A percentile compares a stretch with the other conserved stretches of the same genome.
phyloP scores from a whole-genome alignment of 1,284 basidiomycete genomes.

The Ustilago shanxiensis region DNA sequence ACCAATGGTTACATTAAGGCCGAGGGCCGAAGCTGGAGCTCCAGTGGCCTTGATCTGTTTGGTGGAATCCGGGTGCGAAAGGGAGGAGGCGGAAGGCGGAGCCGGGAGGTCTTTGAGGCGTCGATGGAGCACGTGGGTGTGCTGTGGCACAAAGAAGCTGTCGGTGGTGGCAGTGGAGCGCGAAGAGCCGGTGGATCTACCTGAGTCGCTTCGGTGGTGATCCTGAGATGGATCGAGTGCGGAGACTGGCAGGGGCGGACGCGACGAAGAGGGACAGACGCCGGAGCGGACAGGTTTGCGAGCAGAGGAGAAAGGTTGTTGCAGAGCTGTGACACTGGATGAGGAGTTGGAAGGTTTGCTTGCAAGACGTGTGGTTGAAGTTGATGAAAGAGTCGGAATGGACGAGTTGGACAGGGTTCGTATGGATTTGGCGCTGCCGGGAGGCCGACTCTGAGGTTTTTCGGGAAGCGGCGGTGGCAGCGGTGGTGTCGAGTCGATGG shows the following conservation, averaged over 20 bases:
- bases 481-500: constrained; percentile 1
- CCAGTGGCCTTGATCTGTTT: background rate
- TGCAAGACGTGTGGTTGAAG: constrained; percentile 12
- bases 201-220: constrained; percentile 45
- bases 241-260: constrained; percentile 9
- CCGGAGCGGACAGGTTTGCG: constrained; percentile 25
- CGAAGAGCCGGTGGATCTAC: constrained; percentile 44
- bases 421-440: constrained; percentile 7
- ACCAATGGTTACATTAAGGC: constrained; percentile 16
- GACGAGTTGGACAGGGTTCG: constrained; percentile 24
- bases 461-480: constrained; percentile 19
- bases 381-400: constrained; percentile 12
- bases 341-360: constrained; percentile 24
- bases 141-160: constrained; percentile 43
- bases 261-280: constrained; percentile 25
- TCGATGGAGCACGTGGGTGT: constrained; percentile 25
- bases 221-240: constrained; percentile 29
- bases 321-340: constrained; percentile 11
- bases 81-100: constrained; percentile 13
- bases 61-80: constrained; percentile 11
- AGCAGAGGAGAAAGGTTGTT: constrained; percentile 11
- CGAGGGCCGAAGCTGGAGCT: constrained; percentile 9
- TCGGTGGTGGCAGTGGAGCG: constrained; percentile 40
- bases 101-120: constrained; percentile 31
- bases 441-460: constrained; percentile 8